Base-by-base conservation (phyloP, 495 filamentous ascomycete genomes). In the Clavariopsis aquatica region DNA sequence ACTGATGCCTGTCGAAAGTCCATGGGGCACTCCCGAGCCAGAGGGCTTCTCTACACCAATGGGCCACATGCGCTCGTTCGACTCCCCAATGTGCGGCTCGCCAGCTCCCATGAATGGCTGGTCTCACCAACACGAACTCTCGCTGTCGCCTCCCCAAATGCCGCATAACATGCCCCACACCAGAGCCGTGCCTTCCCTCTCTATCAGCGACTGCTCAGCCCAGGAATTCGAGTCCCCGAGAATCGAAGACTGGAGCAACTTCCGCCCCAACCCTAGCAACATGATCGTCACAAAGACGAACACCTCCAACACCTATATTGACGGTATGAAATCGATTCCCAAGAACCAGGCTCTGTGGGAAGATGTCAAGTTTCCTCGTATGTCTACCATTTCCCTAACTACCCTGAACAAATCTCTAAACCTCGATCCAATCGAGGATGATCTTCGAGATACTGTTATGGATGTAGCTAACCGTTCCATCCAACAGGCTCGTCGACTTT, bases 131-230 rank as follows among this genome's bases (percentile, higher is more conserved):
- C 41, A 52, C 10, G 22, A 49, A 0, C 43, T 27, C 0, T 27
- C 62, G n/a, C 20, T 57, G 1, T 66, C 68, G 22, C 49, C 58
- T 26, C 57, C 68, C 13, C 59, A 43, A 17, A 43, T 43, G 9
- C 67, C n/a, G 52, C 62, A 23, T 57, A 57, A 23, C 52, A 43
- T 55, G 20, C 34, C 67, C 23, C 68, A 70, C 24, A 63, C 58
- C 28, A 45, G 58, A 24, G 64, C 59, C 0, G 60, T 70, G 24
- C 69, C 69, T 24, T 68, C 69, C 1, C 52, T 65, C 1, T 67
- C 68, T 15, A 47, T 68, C 3, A 68, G 69, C 49, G 69, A 68
- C 29, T 57, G 38, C 36, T 68, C 65, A 13, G 52, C 58, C 28
- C 53, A 52, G 12, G 69, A 71, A 15, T 54, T 52, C 26, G 60